Base-by-base conservation (phyloP, 805 yeast species). In the Candida pseudofarinosa region DNA sequence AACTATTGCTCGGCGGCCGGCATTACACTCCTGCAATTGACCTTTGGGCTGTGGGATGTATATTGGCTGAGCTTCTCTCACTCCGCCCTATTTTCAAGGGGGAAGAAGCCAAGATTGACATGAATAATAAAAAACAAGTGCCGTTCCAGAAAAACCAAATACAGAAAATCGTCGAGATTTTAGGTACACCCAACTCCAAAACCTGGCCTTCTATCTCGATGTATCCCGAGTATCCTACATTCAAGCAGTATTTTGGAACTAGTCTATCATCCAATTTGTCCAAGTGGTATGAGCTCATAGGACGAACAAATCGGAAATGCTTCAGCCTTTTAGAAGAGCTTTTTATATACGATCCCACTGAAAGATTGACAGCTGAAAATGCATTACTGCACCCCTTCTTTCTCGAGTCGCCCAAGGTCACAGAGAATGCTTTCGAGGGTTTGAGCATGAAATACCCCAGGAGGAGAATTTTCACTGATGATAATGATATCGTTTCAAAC, bases 1-100 rank as follows among this genome's bases (percentile, higher is more conserved):
- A 90, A 57, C 69, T 90, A 32, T 66, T 90, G 30, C 63, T 90
- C n/a, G 97, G 97, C 0, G 88, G 95, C 1, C 73, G 96, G 33
- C 96, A 90, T 64, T 90, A 90, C 58, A 84, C 97, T 0, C 90
- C 96, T 1, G 89, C 96, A 0, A 82, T 93, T 39, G 96, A 93
- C 66, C 61, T 87, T 30, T 90, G 98, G 98, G 96, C 98, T 0
- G 88, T 87, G 3, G 98, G 98, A 0, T 90, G 97, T 60, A 90
- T 90, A 3, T 69, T 91, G 51, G 98, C 97, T 0, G 99, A 93
- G 59, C 67, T 93, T 40, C 69, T 93, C 12, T 87, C 96, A 1
- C 65, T 93, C 26, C 69, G 96, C 53, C 99, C 99, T 0, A 83
- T 93, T 7, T 93, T 93, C 68, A 93, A 93, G 61, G 99, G 99